Conservation (phyloP, 2,329 filamentous ascomycete species). For the Seiridium unicorne region DNA sequence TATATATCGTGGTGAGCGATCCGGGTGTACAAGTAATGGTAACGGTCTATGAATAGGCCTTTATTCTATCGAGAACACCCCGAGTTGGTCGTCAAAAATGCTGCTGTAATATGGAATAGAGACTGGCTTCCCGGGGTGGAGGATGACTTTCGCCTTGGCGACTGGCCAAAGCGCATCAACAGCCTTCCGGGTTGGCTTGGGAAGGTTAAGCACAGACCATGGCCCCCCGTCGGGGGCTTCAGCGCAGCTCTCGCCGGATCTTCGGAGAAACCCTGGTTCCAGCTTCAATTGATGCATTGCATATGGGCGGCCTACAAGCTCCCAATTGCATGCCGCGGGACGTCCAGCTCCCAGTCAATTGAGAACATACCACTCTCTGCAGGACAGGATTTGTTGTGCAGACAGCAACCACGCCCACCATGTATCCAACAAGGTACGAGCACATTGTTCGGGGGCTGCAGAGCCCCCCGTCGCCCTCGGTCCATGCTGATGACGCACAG, state of each 20-base stretch:
- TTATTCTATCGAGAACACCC: background rate
- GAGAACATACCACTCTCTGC: constrained; percentile 12
- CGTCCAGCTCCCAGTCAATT: background rate
- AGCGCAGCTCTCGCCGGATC: background rate
- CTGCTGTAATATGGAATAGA: background rate
- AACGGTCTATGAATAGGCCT: background rate
- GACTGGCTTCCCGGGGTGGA: background rate
- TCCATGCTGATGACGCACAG: constrained; percentile 20
- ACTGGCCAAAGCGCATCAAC: constrained; percentile 2
- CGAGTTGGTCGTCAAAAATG: background rate
- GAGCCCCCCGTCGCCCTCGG: too few relatives aligned
- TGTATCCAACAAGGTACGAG: constrained; percentile 34
- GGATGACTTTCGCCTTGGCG: background rate
- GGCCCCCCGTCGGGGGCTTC: background rate
- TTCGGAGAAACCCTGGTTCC: constrained; percentile 3
- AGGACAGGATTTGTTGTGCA: constrained; percentile 5
- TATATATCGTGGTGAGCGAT: background rate
- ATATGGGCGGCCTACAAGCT: background rate
- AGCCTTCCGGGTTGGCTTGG: background rate
- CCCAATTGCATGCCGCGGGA: constrained; percentile 3
- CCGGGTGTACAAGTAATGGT: background rate
- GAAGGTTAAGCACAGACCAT: background rate
- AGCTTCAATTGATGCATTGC: constrained; percentile 7
- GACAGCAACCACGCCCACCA: constrained; percentile 16
- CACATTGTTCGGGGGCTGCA: background rate